Evolutionary conservation across 2,329 filamentous ascomycete species (phyloP), one percentile per base, ranked within the genome.

Genomic region (Venturia pyrina): DNA sequence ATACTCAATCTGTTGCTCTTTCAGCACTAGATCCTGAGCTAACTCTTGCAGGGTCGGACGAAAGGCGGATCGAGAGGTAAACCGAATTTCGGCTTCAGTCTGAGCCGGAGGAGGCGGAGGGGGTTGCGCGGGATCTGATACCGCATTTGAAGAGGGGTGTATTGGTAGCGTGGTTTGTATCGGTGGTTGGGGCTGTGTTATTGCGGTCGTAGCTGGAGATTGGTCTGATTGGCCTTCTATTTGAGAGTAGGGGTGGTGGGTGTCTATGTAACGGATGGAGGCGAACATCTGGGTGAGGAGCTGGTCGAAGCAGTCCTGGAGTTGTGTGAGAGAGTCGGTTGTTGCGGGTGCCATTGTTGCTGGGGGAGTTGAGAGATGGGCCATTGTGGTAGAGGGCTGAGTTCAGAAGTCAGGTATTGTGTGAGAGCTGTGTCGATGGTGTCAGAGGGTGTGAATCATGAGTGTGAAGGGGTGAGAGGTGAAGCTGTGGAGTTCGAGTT

Each of bases 261-360:
- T 72, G 61, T 76, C 72, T 66, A 81, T 79, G 70, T 81, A 80
- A 68, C 72, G 72, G 34, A 82, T 73, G 28, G 77, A 71, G 46
- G 77, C 72, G 71, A 78, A 78, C 79, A 82, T 81, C 71, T 80
- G 79, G 50, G 78, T 77, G 24, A 79, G 73, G 46, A 81, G 77
- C 78, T 81, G 87, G 73, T 95, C 90, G 68, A 93, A 85, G 76
- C 89, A 88, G 79, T 95, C 90, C 77, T 96, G 91, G 66, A 95
- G 81, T 75, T 95, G 90, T 1, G 91, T 93, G 66, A 96, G 82
- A 68, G 88, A 82, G 74, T 96, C 91, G 37, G 84, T 83, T 87
- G 91, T 91, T 66, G 50, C 73, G 64, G 43, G 32, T 5, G 53
- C 48, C 48, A 53, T 53, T 53, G 53, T 59, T 4, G 53, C 28